Conservation (phyloP, 2,329 filamentous ascomycete species). For the Colletotrichum siamense region DNA sequence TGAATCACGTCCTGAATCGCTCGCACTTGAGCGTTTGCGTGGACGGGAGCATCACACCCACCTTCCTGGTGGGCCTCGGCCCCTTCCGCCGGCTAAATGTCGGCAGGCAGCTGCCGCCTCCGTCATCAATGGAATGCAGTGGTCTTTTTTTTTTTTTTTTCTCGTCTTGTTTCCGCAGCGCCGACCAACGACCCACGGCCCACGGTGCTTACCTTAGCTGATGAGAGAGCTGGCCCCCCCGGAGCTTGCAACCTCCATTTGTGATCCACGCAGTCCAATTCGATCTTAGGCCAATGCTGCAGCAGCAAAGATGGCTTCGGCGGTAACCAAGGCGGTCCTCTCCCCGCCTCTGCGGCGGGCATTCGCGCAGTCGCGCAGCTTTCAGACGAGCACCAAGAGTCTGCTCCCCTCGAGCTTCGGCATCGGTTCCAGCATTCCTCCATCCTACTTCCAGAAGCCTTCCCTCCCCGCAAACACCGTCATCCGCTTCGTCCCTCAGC, state of each 20-base stretch:
- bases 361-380: constrained; percentile 16
- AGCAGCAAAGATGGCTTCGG: constrained; percentile 23
- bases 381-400: constrained; percentile 16
- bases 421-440: constrained; percentile 50
- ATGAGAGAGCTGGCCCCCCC: neutral
- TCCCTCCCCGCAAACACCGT: constrained; percentile 90
- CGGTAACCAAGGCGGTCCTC: constrained; percentile 24
- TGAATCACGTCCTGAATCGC: neutral
- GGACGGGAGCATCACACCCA: neutral
- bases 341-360: constrained; percentile 21
- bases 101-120: constrained; percentile 9
- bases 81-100: constrained; percentile 10
- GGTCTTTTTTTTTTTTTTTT: neutral
- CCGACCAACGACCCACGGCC: neutral
- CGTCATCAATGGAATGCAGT: neutral
- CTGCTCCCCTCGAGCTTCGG: constrained; percentile 29
- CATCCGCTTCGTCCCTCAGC: constrained; percentile 96
- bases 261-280: neutral
- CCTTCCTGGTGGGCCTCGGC: constrained; percentile 1
- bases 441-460: constrained; percentile 81
- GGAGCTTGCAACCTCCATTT: neutral
- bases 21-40: neutral
- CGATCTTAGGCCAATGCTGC: constrained; percentile 20
- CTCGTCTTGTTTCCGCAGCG: neutral
- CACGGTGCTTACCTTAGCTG: constrained; percentile 1